phyloP scores from a whole-genome alignment of 495 filamentous ascomycete species.

The Schizothecium vesticola region DNA sequence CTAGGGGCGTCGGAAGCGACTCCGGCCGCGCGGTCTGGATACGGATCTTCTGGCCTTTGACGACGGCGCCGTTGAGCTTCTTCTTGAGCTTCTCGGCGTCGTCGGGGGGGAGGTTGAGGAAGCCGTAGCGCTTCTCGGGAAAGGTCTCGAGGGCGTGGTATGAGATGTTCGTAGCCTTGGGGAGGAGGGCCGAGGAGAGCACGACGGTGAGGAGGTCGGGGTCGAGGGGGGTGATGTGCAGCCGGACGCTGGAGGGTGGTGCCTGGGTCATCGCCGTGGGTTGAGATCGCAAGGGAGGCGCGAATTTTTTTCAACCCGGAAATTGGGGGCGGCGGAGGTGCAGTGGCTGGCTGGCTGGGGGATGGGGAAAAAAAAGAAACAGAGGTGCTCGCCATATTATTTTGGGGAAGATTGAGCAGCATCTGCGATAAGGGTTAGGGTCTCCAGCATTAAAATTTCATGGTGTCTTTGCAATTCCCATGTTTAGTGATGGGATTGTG shows the following conservation, averaged over 20 bases:
- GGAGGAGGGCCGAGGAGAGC: slow-evolving; percentile 60
- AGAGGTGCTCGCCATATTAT: background rate
- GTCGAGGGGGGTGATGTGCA: slow-evolving; percentile 84
- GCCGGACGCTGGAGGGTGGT: slow-evolving; percentile 35
- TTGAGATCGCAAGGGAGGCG: background rate
- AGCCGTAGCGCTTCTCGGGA: slow-evolving; percentile 86
- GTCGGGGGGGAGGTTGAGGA: slow-evolving; percentile 69
- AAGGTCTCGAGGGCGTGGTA: slow-evolving; percentile 81
- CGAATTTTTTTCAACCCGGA: background rate
- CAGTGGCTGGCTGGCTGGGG: background rate
- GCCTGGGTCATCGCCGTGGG: slow-evolving; percentile 16
- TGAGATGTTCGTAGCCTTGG: slow-evolving; percentile 67
- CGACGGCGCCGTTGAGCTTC: slow-evolving; percentile 83
- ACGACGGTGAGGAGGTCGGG: slow-evolving; percentile 62
- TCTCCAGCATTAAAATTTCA: background rate
- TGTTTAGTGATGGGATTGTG: background rate
- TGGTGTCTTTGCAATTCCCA: background rate
- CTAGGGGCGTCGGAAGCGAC: slow-evolving; percentile 28
- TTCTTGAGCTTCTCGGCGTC: slow-evolving; percentile 85
- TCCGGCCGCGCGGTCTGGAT: slow-evolving; percentile 70
- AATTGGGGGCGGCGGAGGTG: background rate
- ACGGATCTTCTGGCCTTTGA: slow-evolving; percentile 79
- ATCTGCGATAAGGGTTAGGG: background rate
- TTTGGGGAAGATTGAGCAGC: background rate
- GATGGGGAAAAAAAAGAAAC: background rate